A percentile compares a stretch with the other conserved stretches of the same genome.
These are phyloP conservation scores for Cymodocea nodosa DNA, from an alignment of 116 monocot genomes.

Conservation along the genomic window DNA sequence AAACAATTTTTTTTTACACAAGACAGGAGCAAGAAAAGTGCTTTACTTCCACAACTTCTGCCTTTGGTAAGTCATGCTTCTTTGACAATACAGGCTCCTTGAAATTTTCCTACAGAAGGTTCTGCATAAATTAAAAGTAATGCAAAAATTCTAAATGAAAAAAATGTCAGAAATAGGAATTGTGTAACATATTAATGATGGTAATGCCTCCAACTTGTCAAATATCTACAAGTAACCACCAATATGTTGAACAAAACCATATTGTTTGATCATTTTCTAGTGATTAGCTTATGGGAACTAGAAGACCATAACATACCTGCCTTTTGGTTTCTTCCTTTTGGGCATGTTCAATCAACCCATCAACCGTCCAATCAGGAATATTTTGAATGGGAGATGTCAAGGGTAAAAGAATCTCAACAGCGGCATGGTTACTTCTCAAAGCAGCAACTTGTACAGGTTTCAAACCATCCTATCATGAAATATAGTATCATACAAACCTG, in stretches of 20 bases:
- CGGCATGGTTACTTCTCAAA: conserved; percentile 50
- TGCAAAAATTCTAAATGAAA: not conserved
- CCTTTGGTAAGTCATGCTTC: conserved; percentile 11
- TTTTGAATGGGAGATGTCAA: conserved; percentile 52
- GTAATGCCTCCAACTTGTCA: no score
- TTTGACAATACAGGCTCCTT: conserved; percentile 16
- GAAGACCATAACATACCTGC: conserved; percentile 16
- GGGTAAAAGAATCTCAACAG: conserved; percentile 59
- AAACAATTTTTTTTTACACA: not conserved
- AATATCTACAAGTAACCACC: no score
- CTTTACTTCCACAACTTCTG: conserved; percentile 40
- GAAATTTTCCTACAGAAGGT: conserved; percentile 28
- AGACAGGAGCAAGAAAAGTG: not conserved
- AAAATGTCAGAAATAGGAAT: no score
- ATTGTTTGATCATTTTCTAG: no score
- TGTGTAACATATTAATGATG: no score
- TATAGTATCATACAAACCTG: not conserved
- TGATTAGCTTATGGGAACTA: no score
- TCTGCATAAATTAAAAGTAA: not conserved
- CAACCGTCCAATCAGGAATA: conserved; percentile 61
- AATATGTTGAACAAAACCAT: no score
- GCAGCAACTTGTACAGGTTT: conserved; percentile 92
- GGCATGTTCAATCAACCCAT: conserved; percentile 57
- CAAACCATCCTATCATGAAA: conserved; percentile 56
- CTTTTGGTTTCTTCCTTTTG: conserved; percentile 33